These are phyloP conservation scores for Miscanthus lutarioriparius DNA, from an alignment of 176 grass and related monocot genomes.

Conservation along the genomic window DNA sequence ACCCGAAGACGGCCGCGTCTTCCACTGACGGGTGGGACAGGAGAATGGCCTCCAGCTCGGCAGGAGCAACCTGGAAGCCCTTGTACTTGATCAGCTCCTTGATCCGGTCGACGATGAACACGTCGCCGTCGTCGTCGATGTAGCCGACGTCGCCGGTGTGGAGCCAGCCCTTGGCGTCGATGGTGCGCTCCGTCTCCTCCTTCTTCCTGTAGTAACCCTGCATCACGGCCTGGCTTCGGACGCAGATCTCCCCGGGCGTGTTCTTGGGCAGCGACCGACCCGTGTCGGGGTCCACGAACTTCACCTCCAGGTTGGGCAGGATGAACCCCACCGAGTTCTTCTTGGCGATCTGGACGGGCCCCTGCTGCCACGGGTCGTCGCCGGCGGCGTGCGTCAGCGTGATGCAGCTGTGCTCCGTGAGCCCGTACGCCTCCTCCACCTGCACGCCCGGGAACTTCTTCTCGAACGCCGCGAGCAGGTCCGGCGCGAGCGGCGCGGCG, in stretches of 20 bases:
- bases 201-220: constrained; percentile 77
- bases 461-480: constrained; percentile 67
- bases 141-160: constrained; percentile 88
- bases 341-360: constrained; percentile 40
- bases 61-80: constrained; percentile 85
- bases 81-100: constrained; percentile 99
- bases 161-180: constrained; percentile 73
- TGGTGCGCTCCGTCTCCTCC: constrained; percentile 74
- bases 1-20: constrained; percentile 82
- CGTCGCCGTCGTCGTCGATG: constrained; percentile 85
- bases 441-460: constrained; percentile 64
- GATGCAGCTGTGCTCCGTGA: constrained; percentile 95
- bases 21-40: constrained; percentile 73
- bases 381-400: constrained; percentile 67
- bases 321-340: constrained; percentile 85
- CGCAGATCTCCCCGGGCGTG: constrained; percentile 69
- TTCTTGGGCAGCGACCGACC: constrained; percentile 71
- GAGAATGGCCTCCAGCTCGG: constrained; percentile 84
- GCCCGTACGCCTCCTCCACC: constrained; percentile 90
- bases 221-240: constrained; percentile 87
- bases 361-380: constrained; percentile 33
- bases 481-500: constrained; percentile 69
- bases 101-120: constrained; percentile 82
- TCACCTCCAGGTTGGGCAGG: constrained; percentile 87
- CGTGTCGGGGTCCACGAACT: constrained; percentile 71